Conservation (phyloP, 2,329 filamentous ascomycete genomes). For the Ceratocystis huliohia region DNA sequence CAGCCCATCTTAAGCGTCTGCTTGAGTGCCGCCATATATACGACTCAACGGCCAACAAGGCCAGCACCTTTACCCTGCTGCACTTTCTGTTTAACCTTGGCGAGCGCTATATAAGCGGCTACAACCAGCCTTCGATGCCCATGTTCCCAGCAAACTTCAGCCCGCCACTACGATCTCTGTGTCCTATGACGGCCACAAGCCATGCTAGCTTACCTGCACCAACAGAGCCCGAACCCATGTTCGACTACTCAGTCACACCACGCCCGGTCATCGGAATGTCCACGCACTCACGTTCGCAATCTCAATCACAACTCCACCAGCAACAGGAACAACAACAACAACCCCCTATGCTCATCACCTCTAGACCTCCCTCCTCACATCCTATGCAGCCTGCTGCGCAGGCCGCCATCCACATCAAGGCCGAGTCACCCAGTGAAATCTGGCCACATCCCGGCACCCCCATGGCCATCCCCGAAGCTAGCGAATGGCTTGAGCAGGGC, state of each 20-base stretch:
- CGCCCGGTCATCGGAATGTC: slow-evolving; percentile 6
- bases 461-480: slow-evolving; percentile 31
- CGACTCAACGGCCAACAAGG: slow-evolving; percentile 27
- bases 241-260: slow-evolving; percentile 11
- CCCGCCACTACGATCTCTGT: slow-evolving; percentile 22
- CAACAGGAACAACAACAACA: slow-evolving; percentile 17
- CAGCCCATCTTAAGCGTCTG: slow-evolving; percentile 34
- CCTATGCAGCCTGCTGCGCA: slow-evolving; percentile 15
- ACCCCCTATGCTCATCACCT: slow-evolving; percentile 14
- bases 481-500: slow-evolving; percentile 29
- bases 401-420: slow-evolving; percentile 12
- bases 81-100: slow-evolving; percentile 35
- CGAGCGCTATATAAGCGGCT: slow-evolving; percentile 25
- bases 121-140: slow-evolving; percentile 28
- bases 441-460: slow-evolving; percentile 33
- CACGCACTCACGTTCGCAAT: neutral
- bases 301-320: neutral
- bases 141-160: slow-evolving; percentile 19
- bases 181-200: slow-evolving; percentile 20
- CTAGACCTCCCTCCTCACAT: slow-evolving; percentile 17
- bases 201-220: slow-evolving; percentile 15
- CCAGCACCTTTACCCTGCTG: slow-evolving; percentile 27
- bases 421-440: slow-evolving; percentile 21
- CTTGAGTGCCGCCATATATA: slow-evolving; percentile 35
- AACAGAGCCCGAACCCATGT: slow-evolving; percentile 14